Conservation (phyloP, 129 eudicot species). For the Deinandra increscens region DNA sequence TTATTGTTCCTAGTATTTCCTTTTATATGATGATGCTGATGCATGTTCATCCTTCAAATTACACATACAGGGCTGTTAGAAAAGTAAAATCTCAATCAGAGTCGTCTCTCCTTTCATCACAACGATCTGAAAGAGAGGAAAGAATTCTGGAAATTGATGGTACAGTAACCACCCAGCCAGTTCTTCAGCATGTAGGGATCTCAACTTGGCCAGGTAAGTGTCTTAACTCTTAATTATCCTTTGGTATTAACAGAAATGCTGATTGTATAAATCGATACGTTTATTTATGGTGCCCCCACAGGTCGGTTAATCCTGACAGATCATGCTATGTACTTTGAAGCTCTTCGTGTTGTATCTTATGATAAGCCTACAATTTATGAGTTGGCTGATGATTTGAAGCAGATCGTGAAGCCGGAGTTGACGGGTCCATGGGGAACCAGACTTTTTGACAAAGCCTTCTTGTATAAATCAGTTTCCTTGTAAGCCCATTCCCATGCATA, state of each 20-base stretch:
- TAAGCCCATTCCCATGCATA: constrained; percentile 36
- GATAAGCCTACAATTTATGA: constrained; percentile 77
- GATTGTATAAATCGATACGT: neutral
- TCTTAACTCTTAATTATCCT: neutral
- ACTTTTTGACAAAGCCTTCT: constrained; percentile 87
- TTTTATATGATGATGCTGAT: constrained; percentile 6
- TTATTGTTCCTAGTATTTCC: neutral
- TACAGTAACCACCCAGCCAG: constrained; percentile 92
- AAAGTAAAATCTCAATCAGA: constrained; percentile 73
- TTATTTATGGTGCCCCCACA: constrained; percentile 40
- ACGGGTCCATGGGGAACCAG: constrained; percentile 98
- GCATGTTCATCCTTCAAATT: neutral
- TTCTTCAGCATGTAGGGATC: constrained; percentile 87
- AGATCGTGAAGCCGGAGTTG: constrained; percentile 86
- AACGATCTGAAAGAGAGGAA: constrained; percentile 66
- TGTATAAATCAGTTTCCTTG: constrained; percentile 66
- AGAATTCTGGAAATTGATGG: constrained; percentile 80
- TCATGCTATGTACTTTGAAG: constrained; percentile 92
- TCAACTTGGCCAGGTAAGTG: constrained; percentile 86
- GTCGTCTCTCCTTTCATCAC: constrained; percentile 67
- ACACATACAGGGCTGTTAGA: constrained; percentile 52
- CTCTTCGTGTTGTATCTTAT: constrained; percentile 82
- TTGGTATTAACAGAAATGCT: neutral
- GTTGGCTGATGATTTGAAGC: constrained; percentile 75
- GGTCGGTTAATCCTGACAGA: constrained; percentile 83